Evolutionary conservation across 2,329 filamentous ascomycete species (phyloP).

Genomic region (Hymenotorrendiella dingleyae): DNA sequence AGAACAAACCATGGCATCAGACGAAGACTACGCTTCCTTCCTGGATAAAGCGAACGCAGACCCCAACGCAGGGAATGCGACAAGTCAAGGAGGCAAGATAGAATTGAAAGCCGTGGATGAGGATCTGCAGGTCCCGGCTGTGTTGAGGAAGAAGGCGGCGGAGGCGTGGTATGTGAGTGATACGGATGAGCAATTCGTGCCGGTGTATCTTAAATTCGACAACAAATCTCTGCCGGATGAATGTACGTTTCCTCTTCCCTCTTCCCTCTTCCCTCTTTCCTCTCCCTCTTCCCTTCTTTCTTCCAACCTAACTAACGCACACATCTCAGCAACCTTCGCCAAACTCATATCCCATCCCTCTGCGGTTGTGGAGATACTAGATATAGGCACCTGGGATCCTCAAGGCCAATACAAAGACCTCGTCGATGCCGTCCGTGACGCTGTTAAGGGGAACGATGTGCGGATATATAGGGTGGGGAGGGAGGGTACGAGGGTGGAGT

Average conservation of each 20-base stretch:
- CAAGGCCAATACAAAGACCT: slow-evolving; percentile 63
- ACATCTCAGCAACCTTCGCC: slow-evolving; percentile 58
- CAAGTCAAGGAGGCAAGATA: slow-evolving; percentile 24
- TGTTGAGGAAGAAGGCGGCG: slow-evolving; percentile 45
- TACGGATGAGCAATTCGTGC: slow-evolving; percentile 78
- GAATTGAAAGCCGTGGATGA: slow-evolving; percentile 48
- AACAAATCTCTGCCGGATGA: slow-evolving; percentile 53
- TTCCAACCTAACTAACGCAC: neutral
- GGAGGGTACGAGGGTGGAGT: slow-evolving; percentile 62
- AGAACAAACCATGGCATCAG: slow-evolving; percentile 62
- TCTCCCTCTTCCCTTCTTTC: neutral
- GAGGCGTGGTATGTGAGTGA: slow-evolving; percentile 71
- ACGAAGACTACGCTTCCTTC: slow-evolving; percentile 80
- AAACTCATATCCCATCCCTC: slow-evolving; percentile 55
- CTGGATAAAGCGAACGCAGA: slow-evolving; percentile 82
- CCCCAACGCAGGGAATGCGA: slow-evolving; percentile 53
- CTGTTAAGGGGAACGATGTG: slow-evolving; percentile 57
- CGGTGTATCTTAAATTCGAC: slow-evolving; percentile 61
- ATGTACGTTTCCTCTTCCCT: slow-evolving; percentile 40
- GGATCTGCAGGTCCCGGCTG: slow-evolving; percentile 53
- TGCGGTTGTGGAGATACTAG: slow-evolving; percentile 58
- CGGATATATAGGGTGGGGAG: slow-evolving; percentile 67
- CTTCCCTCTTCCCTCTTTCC: slow-evolving; percentile 10
- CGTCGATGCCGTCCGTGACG: slow-evolving; percentile 62
- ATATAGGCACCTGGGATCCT: slow-evolving; percentile 67